phyloP scores from a whole-genome alignment of 257 asterid species.

The Salvia miltiorrhiza region DNA sequence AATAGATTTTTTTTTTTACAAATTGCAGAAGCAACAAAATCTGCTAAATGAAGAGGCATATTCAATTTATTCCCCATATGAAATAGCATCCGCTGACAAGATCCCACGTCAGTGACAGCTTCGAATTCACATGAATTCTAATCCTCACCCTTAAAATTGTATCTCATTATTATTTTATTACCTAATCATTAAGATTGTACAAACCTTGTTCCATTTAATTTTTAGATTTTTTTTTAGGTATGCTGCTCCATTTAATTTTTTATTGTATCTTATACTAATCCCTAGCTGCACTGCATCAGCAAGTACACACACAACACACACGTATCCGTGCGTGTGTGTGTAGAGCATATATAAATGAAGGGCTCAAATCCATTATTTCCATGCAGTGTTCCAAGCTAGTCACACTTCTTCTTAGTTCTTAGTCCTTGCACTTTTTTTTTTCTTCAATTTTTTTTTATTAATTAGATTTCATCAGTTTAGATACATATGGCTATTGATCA shows the following conservation, averaged over 20 bases:
- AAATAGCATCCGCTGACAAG: slow-evolving; percentile 31
- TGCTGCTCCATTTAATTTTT: background rate
- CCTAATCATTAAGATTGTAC: slow-evolving; percentile 16
- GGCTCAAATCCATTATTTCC: slow-evolving; percentile 3
- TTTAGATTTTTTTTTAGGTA: too few relatives aligned
- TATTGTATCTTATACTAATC: slow-evolving; percentile 7
- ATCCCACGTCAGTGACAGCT: slow-evolving; percentile 68
- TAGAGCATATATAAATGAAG: background rate
- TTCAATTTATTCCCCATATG: background rate
- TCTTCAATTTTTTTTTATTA: background rate
- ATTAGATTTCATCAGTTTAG: background rate
- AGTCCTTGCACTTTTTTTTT: background rate
- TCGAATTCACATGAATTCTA: slow-evolving; percentile 31
- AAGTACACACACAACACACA: background rate
- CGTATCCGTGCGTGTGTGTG: background rate
- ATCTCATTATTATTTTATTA: slow-evolving; percentile 1
- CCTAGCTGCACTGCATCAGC: too few relatives aligned
- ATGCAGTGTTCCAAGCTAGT: slow-evolving; percentile 9
- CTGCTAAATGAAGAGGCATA: background rate
- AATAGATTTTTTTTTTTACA: background rate
- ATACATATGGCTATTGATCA: slow-evolving; percentile 36
- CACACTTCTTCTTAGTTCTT: background rate
- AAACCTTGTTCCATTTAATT: background rate
- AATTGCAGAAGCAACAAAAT: background rate
- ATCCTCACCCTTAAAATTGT: background rate